Percentiles rank a stretch among this genome's conserved stretches.
Conservation (phyloP, 306 rosid genomes). For the Cotoneaster glaucophyllus region DNA sequence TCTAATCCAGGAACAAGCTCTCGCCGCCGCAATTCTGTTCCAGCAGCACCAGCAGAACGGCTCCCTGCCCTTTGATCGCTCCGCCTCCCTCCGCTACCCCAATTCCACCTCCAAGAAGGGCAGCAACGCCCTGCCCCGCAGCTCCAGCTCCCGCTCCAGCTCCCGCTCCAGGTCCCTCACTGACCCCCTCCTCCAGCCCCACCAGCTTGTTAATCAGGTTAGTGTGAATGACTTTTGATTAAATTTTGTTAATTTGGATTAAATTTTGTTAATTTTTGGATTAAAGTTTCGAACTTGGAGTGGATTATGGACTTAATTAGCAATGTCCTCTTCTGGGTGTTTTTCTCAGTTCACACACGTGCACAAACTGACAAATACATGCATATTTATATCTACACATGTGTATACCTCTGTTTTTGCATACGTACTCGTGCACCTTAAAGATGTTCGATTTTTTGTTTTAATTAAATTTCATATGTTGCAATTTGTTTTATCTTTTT, state of each 20-base stretch:
- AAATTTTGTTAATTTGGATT: not conserved
- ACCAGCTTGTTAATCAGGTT: slow-evolving; percentile 81
- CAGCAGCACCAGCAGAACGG: slow-evolving; percentile 54
- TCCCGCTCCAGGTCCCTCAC: slow-evolving; percentile 81
- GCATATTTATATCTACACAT: not conserved
- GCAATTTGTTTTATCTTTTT: not conserved
- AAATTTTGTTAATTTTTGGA: not conserved
- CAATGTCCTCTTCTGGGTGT: not conserved
- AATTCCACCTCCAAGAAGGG: slow-evolving; percentile 55
- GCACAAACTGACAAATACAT: not conserved
- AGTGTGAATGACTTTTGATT: not conserved
- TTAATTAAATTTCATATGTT: not conserved
- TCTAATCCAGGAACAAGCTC: slow-evolving; percentile 61
- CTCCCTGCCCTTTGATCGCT: slow-evolving; percentile 64
- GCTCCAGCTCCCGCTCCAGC: slow-evolving; percentile 89
- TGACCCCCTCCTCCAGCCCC: slow-evolving; percentile 89
- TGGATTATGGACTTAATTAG: not conserved
- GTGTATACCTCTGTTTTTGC: not conserved
- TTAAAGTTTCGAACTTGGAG: not conserved
- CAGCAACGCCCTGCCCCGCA: slow-evolving; percentile 48
- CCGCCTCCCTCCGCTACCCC: slow-evolving; percentile 63
- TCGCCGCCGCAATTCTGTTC: slow-evolving; percentile 80
- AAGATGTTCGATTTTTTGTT: not conserved
- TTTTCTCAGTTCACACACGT: not conserved
- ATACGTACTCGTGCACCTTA: not conserved